Conservation (phyloP, 805 yeast genomes). For the Debaryomyces castellii region DNA sequence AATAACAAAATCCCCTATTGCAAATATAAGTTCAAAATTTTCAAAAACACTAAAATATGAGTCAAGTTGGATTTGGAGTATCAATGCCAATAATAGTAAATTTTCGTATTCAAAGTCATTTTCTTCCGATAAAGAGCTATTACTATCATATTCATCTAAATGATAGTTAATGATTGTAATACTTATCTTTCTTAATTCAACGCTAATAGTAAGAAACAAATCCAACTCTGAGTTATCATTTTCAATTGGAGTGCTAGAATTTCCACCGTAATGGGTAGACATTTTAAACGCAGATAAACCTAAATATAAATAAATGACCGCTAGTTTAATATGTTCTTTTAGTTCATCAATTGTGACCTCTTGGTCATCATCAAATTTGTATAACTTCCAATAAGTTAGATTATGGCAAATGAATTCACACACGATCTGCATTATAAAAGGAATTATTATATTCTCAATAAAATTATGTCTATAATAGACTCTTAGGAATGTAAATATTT, state of each 20-base stretch:
- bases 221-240: constrained; percentile 16
- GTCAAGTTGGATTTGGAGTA: constrained; percentile 40
- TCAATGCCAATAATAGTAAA: constrained; percentile 32
- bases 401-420: constrained; percentile 26
- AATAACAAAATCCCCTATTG: constrained; percentile 38
- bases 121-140: constrained; percentile 11
- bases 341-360: constrained; percentile 8
- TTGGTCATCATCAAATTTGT: constrained; percentile 6
- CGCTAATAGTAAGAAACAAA: constrained; percentile 25
- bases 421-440: constrained; percentile 27
- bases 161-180: constrained; percentile 38
- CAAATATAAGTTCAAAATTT: constrained; percentile 39
- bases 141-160: constrained; percentile 39
- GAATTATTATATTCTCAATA: constrained; percentile 29
- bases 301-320: constrained; percentile 22
- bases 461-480: constrained; percentile 20
- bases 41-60: constrained; percentile 39
- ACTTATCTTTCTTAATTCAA: constrained; percentile 35
- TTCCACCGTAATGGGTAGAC: constrained; percentile 3
- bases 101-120: constrained; percentile 28
- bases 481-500: constrained; percentile 26
- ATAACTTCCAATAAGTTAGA: constrained; percentile 9
- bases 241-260: constrained; percentile 4
- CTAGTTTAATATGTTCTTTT: constrained; percentile 19
- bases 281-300: constrained; percentile 19